Percentiles rank a stretch among this genome's conserved stretches.
phyloP scores from a whole-genome alignment of 202 grass and related monocot species.

The Carex arenaria region DNA sequence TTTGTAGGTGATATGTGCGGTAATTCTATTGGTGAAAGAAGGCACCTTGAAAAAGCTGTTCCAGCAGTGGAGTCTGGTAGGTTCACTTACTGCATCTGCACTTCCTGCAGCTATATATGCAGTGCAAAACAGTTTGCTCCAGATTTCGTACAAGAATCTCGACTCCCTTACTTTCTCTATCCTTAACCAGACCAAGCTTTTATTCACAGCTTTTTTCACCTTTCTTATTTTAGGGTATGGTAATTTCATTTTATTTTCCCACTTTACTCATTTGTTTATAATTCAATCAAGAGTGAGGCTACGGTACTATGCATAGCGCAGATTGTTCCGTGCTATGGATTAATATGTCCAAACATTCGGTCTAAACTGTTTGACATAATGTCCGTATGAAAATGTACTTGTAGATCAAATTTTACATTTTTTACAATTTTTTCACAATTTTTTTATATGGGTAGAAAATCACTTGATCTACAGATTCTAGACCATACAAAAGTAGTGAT shows the following conservation, averaged over 20 bases:
- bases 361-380: no score
- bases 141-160: constrained; percentile 98
- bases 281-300: neutral
- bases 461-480: no score
- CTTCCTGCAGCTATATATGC: constrained; percentile 98
- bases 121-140: constrained; percentile 88
- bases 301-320: no score
- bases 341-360: no score
- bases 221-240: constrained; percentile 89
- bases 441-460: no score
- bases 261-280: neutral
- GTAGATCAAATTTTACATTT: no score
- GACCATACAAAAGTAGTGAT: no score
- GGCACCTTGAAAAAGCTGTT: constrained; percentile 61
- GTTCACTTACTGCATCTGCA: constrained; percentile 80
- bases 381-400: no score
- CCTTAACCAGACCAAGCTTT: constrained; percentile 95
- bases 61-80: constrained; percentile 61
- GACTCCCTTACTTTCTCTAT: constrained; percentile 98
- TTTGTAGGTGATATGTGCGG: constrained; percentile 61
- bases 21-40: constrained; percentile 67
- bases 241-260: neutral
- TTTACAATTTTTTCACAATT: no score
- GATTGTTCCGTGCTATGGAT: no score
- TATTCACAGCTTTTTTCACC: constrained; percentile 92